A percentile compares a stretch with the other conserved stretches of the same genome.
Evolutionary conservation across 306 rosid species (phyloP).

Genomic region (Vicia faba): DNA sequence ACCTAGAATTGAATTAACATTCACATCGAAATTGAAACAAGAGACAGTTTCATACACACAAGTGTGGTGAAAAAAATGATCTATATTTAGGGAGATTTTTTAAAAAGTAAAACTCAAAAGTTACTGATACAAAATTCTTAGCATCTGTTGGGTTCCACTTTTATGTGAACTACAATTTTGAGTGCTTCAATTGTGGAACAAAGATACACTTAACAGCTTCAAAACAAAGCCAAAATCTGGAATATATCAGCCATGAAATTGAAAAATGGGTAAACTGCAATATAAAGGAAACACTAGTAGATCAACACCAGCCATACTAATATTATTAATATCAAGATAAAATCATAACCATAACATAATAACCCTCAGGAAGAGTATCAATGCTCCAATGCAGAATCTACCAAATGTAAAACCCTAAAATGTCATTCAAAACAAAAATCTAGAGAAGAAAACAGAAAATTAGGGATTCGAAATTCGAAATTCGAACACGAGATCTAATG

Average conservation of each 20-base stretch:
- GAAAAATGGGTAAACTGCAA: too few relatives aligned
- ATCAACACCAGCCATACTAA: background rate
- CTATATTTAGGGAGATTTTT: too few relatives aligned
- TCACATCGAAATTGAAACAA: background rate
- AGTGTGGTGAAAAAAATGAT: too few relatives aligned
- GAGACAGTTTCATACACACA: too few relatives aligned
- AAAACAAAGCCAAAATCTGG: background rate
- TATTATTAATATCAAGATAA: background rate
- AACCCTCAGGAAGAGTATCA: background rate
- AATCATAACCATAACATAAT: background rate
- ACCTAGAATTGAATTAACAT: background rate
- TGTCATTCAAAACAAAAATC: background rate
- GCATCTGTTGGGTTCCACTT: too few relatives aligned
- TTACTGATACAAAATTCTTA: too few relatives aligned
- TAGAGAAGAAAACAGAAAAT: too few relatives aligned
- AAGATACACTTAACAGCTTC: background rate
- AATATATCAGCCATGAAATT: background rate
- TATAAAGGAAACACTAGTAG: background rate
- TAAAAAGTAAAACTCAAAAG: too few relatives aligned
- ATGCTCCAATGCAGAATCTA: background rate
- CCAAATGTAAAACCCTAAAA: background rate
- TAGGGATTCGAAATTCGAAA: too few relatives aligned
- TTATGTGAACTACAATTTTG: too few relatives aligned
- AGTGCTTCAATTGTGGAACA: too few relatives aligned
- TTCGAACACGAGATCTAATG: slow-evolving; percentile 5